Evolutionary conservation across 345 rosid genomes (phyloP), one percentile per base, ranked within the genome.

Genomic region (Arabis alpina): DNA sequence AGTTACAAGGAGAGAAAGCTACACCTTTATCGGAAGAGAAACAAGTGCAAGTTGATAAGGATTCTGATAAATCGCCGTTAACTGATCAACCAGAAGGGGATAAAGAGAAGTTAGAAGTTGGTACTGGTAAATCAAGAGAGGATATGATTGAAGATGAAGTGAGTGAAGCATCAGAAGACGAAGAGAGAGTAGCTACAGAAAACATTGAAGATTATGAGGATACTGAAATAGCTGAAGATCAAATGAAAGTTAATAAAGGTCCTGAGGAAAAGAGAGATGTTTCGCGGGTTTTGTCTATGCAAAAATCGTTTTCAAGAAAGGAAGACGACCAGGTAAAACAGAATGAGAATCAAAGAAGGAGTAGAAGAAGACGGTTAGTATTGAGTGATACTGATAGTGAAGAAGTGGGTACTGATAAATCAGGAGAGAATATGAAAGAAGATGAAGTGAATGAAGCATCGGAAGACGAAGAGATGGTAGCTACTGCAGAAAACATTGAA

Each of bases 21-120:
- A 32, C 2, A 0, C 47, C 5, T 67, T 45, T 36, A 24, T 67
- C 73, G 37, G 55, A 37, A 53, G 49, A 34, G 63, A 62, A 30
- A 52, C 73, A 60, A 14, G 2, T 56, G 55, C 65, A 39, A 51
- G 16, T 36, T 40, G 78, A 24, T 11, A 52, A 59, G 19, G 73
- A 12, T 74, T 66, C 27, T 51, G 63, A 44, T 74, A 67, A 5
- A 11, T 67, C 68, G 68, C 68, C 41, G 7, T 59, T 41, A 42
- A 60, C 8, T 0, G 50, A 25, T 23, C 62, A 52, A 43, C 45
- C 16, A 19, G 58, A 44, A 44, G 64, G 27, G 51, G 59, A 39
- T 19, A 30, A 32, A 10, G 59, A 23, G 57, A 56, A 4, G 49
- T 12, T 71, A 19, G 61, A 64, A 24, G 32, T n/a, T 14, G n/a